Base-by-base conservation (phyloP, 2,329 filamentous ascomycete species). In the Cyclaneusma minus region DNA sequence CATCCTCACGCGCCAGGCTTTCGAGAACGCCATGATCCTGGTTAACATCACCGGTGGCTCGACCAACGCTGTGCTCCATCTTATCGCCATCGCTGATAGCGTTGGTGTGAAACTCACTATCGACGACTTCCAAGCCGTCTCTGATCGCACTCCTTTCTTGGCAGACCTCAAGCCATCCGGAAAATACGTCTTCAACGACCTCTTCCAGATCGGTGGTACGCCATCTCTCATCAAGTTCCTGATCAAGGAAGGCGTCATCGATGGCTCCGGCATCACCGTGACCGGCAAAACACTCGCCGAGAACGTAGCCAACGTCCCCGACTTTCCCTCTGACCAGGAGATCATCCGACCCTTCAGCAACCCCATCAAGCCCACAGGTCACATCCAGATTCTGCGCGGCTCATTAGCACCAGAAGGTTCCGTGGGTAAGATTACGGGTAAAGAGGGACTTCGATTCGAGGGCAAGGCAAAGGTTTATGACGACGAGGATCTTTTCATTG, bases 41-140 rank as follows among this genome's bases (percentile, higher is more conserved):
- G 73, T 84, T 36, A 85, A 75, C 48, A 77, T 87, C 41, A 79
- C 82, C 3, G 81, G 81, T 28, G 81, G 81, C 35, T 84, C 78
- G 44, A 89, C 81, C 37, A 89, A 89, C 51, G 81, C 81, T 20
- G 81, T 89, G 18, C 68, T 89, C 23, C 81, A 89, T 51, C 54
- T 89, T 24, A 81, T 89, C 45, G 81, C 81, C 43, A 84, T 87
- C 30, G 81, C 81, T 33, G 76, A 87, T 53, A 66, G 75, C 5
- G 79, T 83, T 13, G 81, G 79, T 41, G 65, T 89, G 48, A 79
- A 82, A 51, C 67, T 89, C 29, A 82, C 76, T 24, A 76, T 89
- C 32, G 81, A 89, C 40, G 81, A 89, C 54, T 87, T 87, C 68
- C 81, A 89, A 56, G 58, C 64, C 40, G 77, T 87, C 25, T 83